Evolutionary conservation across 495 filamentous ascomycete genomes (phyloP), one percentile per base, ranked within the genome.

Genomic region (Aspergillus heteromorphus): DNA sequence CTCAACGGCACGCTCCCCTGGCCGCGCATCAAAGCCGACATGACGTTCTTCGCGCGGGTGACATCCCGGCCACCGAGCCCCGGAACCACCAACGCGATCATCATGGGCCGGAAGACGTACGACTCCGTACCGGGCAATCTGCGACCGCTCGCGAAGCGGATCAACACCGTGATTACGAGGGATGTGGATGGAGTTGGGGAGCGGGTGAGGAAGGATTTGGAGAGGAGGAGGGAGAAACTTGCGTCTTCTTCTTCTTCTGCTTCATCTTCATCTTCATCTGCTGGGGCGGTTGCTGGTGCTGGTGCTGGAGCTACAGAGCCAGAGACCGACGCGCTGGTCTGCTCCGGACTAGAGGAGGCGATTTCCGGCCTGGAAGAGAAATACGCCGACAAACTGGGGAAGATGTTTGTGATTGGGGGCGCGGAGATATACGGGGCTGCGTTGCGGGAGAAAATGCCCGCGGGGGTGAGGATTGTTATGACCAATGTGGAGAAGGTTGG

Each of bases 41-140:
- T 98, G 89, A 82, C 79, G 34, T 96, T 96, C 73, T 98, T 98
- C 65, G 89, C 90, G 18, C 85, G 92, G 48, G 86, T 93, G 6
- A 97, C 93, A 4, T 89, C 88, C 55, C 86, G 89, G 11, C 51
- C 76, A 48, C 69, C 69, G 1, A 30, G 17, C 3, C 40, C 58
- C 0, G 61, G 64, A 7, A 67, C 61, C 18, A 70, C 69, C 0
- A 98, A 97, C 64, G 88, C 87, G 0, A 86, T 98, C 20, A 86
- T 98, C 63, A 98, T 98, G 92, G 93, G 93, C 45, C 88, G 93
- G 58, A 96, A 93, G 71, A 97, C 93, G 0, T 98, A 91, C 84
- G 87, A 92, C 23, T 87, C 82, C 41, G 90, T 98, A 4, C 92
- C 92, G 2, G 61, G 70, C 0, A 73, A 71, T 11, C 87, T 91